Evolutionary conservation across 2,329 filamentous ascomycete species (phyloP), one percentile per base, ranked within the genome.

Genomic region (Calonectria crousiana): DNA sequence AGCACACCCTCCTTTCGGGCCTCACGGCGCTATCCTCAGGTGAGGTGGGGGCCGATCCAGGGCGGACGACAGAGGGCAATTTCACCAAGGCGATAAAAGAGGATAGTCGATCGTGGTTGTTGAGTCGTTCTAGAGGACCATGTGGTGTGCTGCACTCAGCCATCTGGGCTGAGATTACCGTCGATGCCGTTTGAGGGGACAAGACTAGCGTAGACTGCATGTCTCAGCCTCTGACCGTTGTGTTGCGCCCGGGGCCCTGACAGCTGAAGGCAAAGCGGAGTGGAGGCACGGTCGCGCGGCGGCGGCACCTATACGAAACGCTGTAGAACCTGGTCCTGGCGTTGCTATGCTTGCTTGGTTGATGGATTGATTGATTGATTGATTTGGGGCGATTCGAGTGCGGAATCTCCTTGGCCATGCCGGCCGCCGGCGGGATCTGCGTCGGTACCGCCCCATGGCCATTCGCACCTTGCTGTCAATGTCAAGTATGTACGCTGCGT

Each of bases 81-180:
- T 78, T 80, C 72, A 73, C 73, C 53, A 67, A 67, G 51, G 36
- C 60, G 51, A 71, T 71, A 69, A 74, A 73, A 66, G 47, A 76
- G 41, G 44, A 56, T 28, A 64, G 28, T 71, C 34, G 28, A 41
- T 51, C 53, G 62, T 36, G 60, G 34, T 60, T 64, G 23, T 60
- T 60, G 41, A 44, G 64, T 47, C 44, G 72, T 77, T 77, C 74
- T 80, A 71, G 69, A 74, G 69, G 53, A 53, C 64, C 60, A 44
- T 13, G 60, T 66, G 36, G 70, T 53, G 41, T 68, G 32, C 64
- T 62, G 69, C 65, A 69, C 77, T 74, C 58, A 76, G 52, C 73
- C 74, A 76, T 71, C 76, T 75, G 79, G 79, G 79, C 79, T 81
- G 78, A 81, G 78, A 81, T 79, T 79, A 70, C 77, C 78, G 79